A percentile compares a stretch with the other conserved stretches of the same genome.
Evolutionary conservation across 2,329 filamentous ascomycete species (phyloP).

Genomic region (Ophiognomonia clavigignenti-juglandacearum): DNA sequence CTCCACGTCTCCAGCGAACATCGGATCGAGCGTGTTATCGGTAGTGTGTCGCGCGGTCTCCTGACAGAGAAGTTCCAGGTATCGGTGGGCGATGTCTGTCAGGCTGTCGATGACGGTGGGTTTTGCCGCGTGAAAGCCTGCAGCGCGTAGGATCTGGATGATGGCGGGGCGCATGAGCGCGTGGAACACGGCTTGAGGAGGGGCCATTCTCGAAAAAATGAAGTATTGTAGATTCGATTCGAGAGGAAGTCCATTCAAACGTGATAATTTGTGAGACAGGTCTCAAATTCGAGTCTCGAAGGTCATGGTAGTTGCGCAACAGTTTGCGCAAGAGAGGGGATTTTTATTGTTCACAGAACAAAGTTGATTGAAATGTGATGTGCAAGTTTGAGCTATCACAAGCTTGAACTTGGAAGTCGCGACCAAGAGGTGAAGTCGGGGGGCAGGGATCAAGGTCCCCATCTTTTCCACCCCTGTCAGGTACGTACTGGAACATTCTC

Average conservation of each 20-base stretch:
- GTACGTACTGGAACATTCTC: no score
- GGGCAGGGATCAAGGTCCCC: conserved; percentile 2
- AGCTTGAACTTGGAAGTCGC: neutral
- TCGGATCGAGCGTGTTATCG: conserved; percentile 60
- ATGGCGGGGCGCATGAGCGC: conserved; percentile 81
- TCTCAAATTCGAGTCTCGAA: neutral
- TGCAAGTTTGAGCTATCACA: neutral
- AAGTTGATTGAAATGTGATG: neutral
- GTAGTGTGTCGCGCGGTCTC: conserved; percentile 67
- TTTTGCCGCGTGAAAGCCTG: conserved; percentile 80
- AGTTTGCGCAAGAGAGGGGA: no score
- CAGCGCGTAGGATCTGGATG: conserved; percentile 85
- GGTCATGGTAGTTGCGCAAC: neutral
- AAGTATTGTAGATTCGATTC: neutral
- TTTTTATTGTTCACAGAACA: neutral
- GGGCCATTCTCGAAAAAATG: conserved; percentile 34
- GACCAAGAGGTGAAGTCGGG: no score
- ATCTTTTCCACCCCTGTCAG: neutral
- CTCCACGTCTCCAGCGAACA: conserved; percentile 49
- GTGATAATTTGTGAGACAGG: neutral
- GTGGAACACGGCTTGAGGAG: conserved; percentile 51
- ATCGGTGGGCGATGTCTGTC: conserved; percentile 80
- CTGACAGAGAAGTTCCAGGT: conserved; percentile 70
- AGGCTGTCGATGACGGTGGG: conserved; percentile 80
- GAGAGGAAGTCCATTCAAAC: neutral